Conservation (phyloP, 352 stramenopile genomes). For the Phytophthora melonis region DNA sequence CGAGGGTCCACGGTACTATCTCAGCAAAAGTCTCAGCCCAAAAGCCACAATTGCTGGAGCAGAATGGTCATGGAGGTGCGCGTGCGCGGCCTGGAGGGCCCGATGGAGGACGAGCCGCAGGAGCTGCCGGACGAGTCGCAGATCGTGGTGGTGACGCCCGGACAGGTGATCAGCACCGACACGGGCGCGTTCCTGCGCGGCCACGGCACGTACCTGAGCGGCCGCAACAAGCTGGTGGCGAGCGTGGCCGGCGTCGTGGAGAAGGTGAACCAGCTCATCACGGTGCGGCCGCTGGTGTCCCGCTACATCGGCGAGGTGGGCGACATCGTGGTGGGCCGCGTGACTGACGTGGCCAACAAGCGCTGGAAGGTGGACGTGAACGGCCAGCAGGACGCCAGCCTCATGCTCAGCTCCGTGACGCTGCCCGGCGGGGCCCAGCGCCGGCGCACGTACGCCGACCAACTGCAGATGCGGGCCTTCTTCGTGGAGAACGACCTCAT, state of each 20-base stretch:
- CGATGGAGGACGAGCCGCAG: conserved; percentile 25
- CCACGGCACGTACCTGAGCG: conserved; percentile 95
- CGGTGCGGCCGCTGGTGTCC: conserved; percentile 91
- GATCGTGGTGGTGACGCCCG: conserved; percentile 77
- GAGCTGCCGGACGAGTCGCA: conserved; percentile 49
- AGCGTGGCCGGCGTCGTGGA: conserved; percentile 95
- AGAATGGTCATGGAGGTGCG: conserved; percentile 51
- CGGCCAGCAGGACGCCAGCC: conserved; percentile 79
- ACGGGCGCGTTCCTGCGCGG: conserved; percentile 90
- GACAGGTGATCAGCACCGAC: conserved; percentile 81
- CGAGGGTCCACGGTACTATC: background rate
- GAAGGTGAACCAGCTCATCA: conserved; percentile 97
- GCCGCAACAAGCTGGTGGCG: conserved; percentile 86
- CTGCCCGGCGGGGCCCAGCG: conserved; percentile 96
- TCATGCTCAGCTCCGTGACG: conserved; percentile 96
- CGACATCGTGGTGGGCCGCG: conserved; percentile 97
- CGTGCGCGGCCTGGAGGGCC: conserved; percentile 36
- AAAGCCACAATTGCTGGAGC: background rate
- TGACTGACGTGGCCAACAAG: conserved; percentile 94
- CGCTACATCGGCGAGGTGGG: conserved; percentile 96
- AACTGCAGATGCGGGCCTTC: conserved; percentile 96
- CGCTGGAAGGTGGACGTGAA: conserved; percentile 96
- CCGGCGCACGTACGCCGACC: conserved; percentile 97
- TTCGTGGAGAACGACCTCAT: conserved; percentile 97
- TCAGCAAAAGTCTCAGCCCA: background rate